Evolutionary conservation across 1,284 basidiomycete species (phyloP).

Genomic region (Pisolithus thermaeus): DNA sequence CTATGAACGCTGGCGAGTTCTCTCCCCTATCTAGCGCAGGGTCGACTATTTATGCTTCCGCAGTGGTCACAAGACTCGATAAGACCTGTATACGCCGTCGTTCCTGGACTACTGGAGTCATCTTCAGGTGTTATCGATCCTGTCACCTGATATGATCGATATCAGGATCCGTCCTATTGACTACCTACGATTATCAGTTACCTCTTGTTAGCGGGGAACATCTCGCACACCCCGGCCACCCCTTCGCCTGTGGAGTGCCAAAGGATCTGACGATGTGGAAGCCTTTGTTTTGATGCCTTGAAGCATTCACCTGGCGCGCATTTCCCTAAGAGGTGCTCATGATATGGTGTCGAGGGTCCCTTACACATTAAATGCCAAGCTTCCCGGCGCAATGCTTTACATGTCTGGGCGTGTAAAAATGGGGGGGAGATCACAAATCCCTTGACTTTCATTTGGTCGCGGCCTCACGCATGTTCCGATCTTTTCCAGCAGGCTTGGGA

Average conservation of each 20-base stretch:
- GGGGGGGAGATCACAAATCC: too few relatives aligned
- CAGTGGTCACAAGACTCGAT: not conserved
- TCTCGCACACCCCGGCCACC: constrained; percentile 1
- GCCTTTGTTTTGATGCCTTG: not conserved
- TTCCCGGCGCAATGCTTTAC: not conserved
- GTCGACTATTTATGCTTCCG: not conserved
- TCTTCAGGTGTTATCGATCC: constrained; percentile 1
- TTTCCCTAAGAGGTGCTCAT: constrained; percentile 6
- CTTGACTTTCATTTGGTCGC: too few relatives aligned
- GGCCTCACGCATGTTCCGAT: too few relatives aligned
- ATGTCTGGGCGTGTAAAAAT: not conserved
- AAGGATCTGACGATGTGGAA: not conserved
- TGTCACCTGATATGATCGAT: constrained; percentile 19
- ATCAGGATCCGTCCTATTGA: constrained; percentile 1
- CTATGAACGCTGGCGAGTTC: not conserved
- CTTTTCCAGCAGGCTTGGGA: too few relatives aligned
- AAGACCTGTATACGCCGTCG: not conserved
- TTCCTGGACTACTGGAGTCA: not conserved
- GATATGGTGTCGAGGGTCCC: constrained; percentile 22
- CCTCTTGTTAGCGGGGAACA: not conserved
- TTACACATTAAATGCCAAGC: constrained; percentile 2
- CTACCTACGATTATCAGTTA: constrained; percentile 6
- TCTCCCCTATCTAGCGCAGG: not conserved
- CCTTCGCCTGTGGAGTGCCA: not conserved
- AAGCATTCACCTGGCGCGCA: constrained; percentile 1